Conservation (phyloP, 306 rosid genomes). For the Leucaena leucocephala region DNA sequence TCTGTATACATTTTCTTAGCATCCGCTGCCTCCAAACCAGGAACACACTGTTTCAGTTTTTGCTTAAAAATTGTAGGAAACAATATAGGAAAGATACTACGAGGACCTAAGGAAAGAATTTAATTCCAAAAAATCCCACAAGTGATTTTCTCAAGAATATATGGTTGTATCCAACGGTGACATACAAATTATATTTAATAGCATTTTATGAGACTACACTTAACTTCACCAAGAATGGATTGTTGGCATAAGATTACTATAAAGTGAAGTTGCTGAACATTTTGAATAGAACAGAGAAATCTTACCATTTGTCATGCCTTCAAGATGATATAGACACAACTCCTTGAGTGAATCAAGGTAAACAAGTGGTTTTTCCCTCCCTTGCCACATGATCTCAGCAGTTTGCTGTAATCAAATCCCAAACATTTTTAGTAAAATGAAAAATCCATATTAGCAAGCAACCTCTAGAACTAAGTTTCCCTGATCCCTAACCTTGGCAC, state of each 20-base stretch:
- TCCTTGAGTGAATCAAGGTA: constrained; percentile 72
- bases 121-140: too few species aligned
- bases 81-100: neutral
- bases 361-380: constrained; percentile 61
- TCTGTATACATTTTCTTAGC: constrained; percentile 50
- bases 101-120: too few species aligned
- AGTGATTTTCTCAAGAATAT: too few species aligned
- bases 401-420: constrained; percentile 58
- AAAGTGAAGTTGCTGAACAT: constrained; percentile 1
- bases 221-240: constrained; percentile 11
- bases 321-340: constrained; percentile 69
- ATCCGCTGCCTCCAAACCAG: constrained; percentile 67
- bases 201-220: neutral
- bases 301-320: constrained; percentile 90
- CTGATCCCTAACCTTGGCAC: constrained; percentile 62
- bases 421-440: constrained; percentile 25
- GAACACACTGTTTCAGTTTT: constrained; percentile 58
- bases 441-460: constrained; percentile 4
- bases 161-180: constrained; percentile 1
- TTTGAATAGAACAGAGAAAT: constrained; percentile 30
- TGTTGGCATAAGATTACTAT: neutral
- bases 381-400: constrained; percentile 76
- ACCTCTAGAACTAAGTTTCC: constrained; percentile 20
- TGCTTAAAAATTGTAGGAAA: constrained; percentile 29
- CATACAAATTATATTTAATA: neutral